phyloP scores from a whole-genome alignment of 352 stramenopile genomes.

The Globisporangium ultimum region DNA sequence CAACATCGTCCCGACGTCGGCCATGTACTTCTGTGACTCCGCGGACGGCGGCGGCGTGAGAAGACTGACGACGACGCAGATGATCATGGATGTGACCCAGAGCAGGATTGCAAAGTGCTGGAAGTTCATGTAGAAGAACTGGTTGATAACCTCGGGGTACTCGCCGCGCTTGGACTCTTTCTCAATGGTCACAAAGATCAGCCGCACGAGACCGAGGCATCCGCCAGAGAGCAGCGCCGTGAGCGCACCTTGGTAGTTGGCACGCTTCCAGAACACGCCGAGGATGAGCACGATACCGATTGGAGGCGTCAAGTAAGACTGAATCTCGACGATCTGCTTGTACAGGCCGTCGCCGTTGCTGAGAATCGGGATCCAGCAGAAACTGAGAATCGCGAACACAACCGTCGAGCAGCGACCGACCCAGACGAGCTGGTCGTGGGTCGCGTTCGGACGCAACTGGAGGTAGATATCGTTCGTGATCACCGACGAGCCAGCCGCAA shows the following conservation, averaged over 20 bases:
- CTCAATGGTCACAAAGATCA: conserved; percentile 60
- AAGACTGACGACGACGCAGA: conserved; percentile 54
- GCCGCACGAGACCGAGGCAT: conserved; percentile 35
- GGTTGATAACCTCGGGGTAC: conserved; percentile 35
- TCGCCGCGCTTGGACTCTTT: conserved; percentile 37
- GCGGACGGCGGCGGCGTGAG: conserved; percentile 31
- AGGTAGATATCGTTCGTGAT: conserved; percentile 70
- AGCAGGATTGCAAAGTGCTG: conserved; percentile 62
- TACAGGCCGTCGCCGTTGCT: conserved; percentile 54
- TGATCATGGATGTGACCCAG: conserved; percentile 38
- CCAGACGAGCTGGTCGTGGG: conserved; percentile 58
- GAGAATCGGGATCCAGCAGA: conserved; percentile 69
- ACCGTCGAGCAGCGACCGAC: conserved; percentile 51
- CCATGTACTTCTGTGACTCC: conserved; percentile 50
- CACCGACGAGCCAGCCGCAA: conserved; percentile 54
- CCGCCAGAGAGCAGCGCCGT: conserved; percentile 47
- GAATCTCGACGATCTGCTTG: conserved; percentile 58
- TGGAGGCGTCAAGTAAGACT: conserved; percentile 57
- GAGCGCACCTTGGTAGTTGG: conserved; percentile 47
- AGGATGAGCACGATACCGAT: conserved; percentile 64
- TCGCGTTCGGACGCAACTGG: conserved; percentile 41
- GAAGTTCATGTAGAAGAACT: conserved; percentile 75
- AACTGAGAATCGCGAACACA: conserved; percentile 44
- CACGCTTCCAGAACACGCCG: conserved; percentile 45
- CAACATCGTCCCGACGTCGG: conserved; percentile 43